Conservation (phyloP, 495 filamentous ascomycete genomes). For the Neurospora africana region DNA sequence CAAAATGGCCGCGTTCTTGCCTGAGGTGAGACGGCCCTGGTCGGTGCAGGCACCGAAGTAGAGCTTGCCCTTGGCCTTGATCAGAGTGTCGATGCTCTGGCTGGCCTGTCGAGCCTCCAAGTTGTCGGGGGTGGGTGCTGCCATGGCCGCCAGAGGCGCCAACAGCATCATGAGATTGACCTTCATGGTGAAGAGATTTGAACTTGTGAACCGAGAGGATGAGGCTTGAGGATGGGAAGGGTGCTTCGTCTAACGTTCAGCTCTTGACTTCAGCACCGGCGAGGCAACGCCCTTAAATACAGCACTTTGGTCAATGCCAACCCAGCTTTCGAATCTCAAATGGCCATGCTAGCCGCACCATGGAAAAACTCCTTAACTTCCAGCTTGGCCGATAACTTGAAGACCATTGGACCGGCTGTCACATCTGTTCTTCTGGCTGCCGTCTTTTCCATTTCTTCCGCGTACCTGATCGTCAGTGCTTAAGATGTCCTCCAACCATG, state of each 20-base stretch:
- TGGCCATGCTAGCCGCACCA: neutral
- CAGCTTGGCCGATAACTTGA: neutral
- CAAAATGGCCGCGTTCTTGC: constrained; percentile 44
- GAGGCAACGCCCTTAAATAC: neutral
- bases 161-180: constrained; percentile 26
- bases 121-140: constrained; percentile 22
- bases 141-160: constrained; percentile 24
- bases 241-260: neutral
- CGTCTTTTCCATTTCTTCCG: neutral
- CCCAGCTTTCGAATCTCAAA: neutral
- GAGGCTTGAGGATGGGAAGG: neutral
- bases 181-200: constrained; percentile 26
- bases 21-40: constrained; percentile 39
- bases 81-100: constrained; percentile 40
- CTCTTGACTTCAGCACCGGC: neutral
- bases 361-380: neutral
- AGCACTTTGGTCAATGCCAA: neutral
- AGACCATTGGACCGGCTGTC: constrained; percentile 1
- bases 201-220: neutral
- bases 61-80: constrained; percentile 50
- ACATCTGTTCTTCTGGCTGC: neutral
- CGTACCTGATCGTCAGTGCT: neutral
- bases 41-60: constrained; percentile 51
- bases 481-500: neutral
- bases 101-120: constrained; percentile 28